phyloP scores from a whole-genome alignment of 2,329 filamentous ascomycete genomes.

The Lasiodiplodia theobromae region DNA sequence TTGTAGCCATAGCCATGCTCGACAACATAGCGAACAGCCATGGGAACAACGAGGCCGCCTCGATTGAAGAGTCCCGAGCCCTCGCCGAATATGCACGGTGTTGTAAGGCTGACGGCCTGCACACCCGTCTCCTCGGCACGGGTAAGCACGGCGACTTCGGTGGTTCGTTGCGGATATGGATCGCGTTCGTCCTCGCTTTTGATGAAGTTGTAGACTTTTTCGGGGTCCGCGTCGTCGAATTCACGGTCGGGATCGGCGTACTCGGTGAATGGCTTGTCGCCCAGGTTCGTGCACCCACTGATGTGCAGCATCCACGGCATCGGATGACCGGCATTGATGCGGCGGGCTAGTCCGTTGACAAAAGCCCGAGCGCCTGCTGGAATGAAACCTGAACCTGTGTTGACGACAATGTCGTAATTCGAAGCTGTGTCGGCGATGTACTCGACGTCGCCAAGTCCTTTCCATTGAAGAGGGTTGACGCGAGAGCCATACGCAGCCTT shows the following conservation, averaged over 20 bases:
- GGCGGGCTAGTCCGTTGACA: conserved; percentile 26
- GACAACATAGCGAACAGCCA: conserved; percentile 32
- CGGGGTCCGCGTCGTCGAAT: conserved; percentile 33
- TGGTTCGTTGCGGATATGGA: conserved; percentile 33
- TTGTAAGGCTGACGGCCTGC: not conserved
- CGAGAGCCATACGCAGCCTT: not conserved
- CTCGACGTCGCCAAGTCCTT: conserved; percentile 26
- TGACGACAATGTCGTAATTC: conserved; percentile 35
- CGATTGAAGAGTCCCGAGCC: conserved; percentile 35
- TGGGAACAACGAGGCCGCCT: conserved; percentile 33
- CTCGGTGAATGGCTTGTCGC: conserved; percentile 31
- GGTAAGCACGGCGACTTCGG: conserved; percentile 31
- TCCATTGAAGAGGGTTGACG: conserved; percentile 7
- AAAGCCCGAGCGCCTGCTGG: conserved; percentile 33
- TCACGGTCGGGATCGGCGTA: conserved; percentile 30
- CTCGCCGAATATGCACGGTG: conserved; percentile 33
- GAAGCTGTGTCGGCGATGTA: conserved; percentile 32
- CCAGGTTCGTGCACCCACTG: conserved; percentile 34
- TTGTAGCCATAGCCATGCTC: conserved; percentile 35
- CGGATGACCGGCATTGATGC: not conserved
- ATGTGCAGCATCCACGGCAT: conserved; percentile 33
- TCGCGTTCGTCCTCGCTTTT: conserved; percentile 30
- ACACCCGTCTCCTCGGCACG: conserved; percentile 8
- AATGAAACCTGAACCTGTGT: conserved; percentile 34
- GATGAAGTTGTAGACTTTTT: conserved; percentile 31